Base-by-base conservation (phyloP, 1,284 basidiomycete genomes). In the Coriolopsis trogii region DNA sequence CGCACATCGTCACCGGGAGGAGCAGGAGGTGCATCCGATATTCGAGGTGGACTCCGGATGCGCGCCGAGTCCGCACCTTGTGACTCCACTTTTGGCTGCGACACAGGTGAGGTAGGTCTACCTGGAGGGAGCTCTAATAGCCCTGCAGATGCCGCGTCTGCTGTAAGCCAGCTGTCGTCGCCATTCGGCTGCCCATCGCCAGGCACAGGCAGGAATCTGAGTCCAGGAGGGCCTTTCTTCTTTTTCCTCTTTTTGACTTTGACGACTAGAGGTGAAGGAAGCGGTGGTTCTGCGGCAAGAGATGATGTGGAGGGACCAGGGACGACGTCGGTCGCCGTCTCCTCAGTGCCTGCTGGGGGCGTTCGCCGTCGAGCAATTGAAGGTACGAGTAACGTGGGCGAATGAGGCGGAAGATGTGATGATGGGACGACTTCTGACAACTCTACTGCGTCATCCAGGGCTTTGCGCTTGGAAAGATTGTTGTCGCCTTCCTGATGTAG, bases 181-280 rank as follows among this genome's bases (percentile, higher is more conserved):
- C n/a, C 4, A 16, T 10, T 13, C 13, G 6, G 33, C 33, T 8
- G 10, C 13, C 4, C n/a, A 6, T 41, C 25, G 12, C 10, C 28
- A 9, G 30, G 33, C 7, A 51, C 24, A 2, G 56, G 52, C 8
- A 58, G 50, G 41, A 55, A 9, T 20, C 31, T 52, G 6, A 58
- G 21, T 8, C 56, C 56, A 16, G 56, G 56, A 3, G 56, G 56
- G 2, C 51, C 51, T 29, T 38, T 38, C 8, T 42, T 38, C 20
- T 45, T 51, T 13, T 46, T 46, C 30, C 28, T 41, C 44, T 51
- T 55, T 51, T 47, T 57, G 13, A 33, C 23, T 37, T 31, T 44
- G 7, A 23, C 37, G 4, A 31, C 13, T 3, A 58, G 37, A 10
- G 56, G 56, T 6, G 56, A 52, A 15, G 56, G 56, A 3, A 58